Percentiles rank a stretch among this genome's conserved stretches.
Evolutionary conservation across 768 basidiomycete species (phyloP).

Genomic region (Kwoniella shandongensis): DNA sequence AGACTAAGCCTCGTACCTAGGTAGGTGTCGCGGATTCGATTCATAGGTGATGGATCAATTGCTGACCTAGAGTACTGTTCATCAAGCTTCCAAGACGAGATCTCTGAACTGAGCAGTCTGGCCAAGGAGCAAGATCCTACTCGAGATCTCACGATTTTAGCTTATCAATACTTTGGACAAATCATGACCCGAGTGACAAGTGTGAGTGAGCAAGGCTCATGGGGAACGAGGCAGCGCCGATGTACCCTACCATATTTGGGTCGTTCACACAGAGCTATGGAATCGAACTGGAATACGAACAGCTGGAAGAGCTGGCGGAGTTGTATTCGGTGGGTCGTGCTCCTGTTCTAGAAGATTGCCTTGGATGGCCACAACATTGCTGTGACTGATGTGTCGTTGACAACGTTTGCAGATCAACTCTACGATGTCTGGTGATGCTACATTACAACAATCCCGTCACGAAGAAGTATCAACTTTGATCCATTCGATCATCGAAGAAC

Average conservation of each 20-base stretch:
- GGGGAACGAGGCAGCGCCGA: too few relatives aligned
- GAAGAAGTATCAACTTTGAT: conserved; percentile 18
- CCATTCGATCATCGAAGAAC: conserved; percentile 24
- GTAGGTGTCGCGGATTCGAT: too few relatives aligned
- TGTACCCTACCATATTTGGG: background rate
- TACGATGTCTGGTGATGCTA: conserved; percentile 15
- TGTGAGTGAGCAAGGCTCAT: conserved; percentile 9
- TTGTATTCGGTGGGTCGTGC: conserved; percentile 17
- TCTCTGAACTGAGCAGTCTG: conserved; percentile 4
- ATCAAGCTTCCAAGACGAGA: conserved; percentile 17
- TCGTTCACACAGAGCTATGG: conserved; percentile 29
- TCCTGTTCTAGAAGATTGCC: too few relatives aligned
- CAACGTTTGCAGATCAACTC: conserved; percentile 19
- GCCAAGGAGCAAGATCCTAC: background rate
- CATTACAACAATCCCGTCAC: background rate
- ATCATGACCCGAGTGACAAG: conserved; percentile 22
- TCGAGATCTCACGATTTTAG: conserved; percentile 23
- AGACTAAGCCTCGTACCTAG: conserved; percentile 14
- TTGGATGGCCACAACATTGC: background rate
- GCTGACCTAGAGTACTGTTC: too few relatives aligned
- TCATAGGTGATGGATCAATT: too few relatives aligned
- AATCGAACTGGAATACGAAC: conserved; percentile 24
- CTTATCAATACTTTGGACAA: conserved; percentile 37
- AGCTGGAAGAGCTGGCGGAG: conserved; percentile 14
- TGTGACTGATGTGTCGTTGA: background rate